Evolutionary conservation across 352 stramenopile species (phyloP), one percentile per base, ranked within the genome.

Genomic region (Globisporangium nunn): DNA sequence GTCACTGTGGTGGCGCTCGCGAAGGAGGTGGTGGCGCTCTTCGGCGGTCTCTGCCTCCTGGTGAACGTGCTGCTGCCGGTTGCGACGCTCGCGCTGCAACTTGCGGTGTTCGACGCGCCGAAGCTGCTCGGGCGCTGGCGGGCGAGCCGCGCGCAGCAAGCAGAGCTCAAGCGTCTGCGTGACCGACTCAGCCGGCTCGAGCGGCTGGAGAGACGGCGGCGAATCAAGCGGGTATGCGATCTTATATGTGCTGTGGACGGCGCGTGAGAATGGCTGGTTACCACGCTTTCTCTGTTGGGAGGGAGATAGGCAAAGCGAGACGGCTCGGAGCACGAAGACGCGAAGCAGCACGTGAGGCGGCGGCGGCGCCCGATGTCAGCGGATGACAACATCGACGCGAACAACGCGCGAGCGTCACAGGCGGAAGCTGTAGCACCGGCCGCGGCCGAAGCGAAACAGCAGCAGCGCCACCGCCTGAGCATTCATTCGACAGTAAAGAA

Each of bases 11-110:
- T 30, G 35, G 46, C 35, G 56, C 50, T 86, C 39, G 61, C 55
- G 30, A 52, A 66, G 30, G 70, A 86, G 46, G 52, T 75, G 33
- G 29, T 82, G 47, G 73, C 75, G 39, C 50, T 84, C 47, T 73
- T 81, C 49, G 75, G 75, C 30, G 68, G 76, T 37, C 52, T 78
- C 46, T 81, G 66, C 49, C 46, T 75, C 58, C 54, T 82, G 18
- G 61, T 71, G 52, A 75, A 74, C 55, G 54, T 85, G 51, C 15
- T 77, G 17, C 52, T 81, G 41, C 72, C 72, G 6, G 39, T 66
- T 28, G 37, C 73, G 23, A 66, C 40, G 37, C 59, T 71, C 48
- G 47, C 66, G 0, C 45, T 76, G 45, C 70, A 66, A 45, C 68
- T 71, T 17, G 52, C 67, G n/a, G 6, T 51, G 35, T 56, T 71